Base-by-base conservation (phyloP, 1,139 yeast species). In the Suhomyces choctaworum region DNA sequence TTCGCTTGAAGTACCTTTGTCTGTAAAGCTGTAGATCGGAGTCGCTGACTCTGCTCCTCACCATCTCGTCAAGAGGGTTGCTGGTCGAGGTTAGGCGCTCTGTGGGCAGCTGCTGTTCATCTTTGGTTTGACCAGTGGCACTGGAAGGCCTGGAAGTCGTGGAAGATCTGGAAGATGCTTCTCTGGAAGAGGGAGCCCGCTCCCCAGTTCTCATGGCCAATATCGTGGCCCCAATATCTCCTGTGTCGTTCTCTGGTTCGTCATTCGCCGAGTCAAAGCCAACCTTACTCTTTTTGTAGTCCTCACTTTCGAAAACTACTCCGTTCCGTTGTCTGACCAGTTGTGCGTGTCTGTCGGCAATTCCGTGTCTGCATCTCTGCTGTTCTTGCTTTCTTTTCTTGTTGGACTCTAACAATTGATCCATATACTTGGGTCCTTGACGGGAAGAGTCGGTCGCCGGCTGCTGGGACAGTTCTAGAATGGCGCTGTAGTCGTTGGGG, bases 271-370 rank as follows among this genome's bases (percentile, higher is more conserved):
- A 8, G 7, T 9, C 23, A 7, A 15, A 6, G 8, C 23, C 17
- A 4, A n/a, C 4, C 25, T 27, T 31, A 11, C 8, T 14, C 9
- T 26, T 24, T 23, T 30, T 37, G 32, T 41, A 43, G 8, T 25
- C 32, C 9, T 34, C 39, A n/a, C 40, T 34, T 22, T 43, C 46
- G 22, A 41, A 43, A 26, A 39, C 39, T 7, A 36, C 6, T 11
- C 33, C 36, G 7, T 30, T 31, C 8, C 27, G 31, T 4, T 21
- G 13, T 6, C 22, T 22, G 9, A 26, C 19, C 12, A 8, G 15
- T 7, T 34, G 21, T 7, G 30, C 32, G 3, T 21, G 25, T 16
- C 16, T 29, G 3, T 25, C 37, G 10, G 34, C 36, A 8, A 28
- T 7, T 2, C 36, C 28, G n/a, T 31, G 20, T n/a, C 32, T 15